phyloP scores from a whole-genome alignment of 1,284 basidiomycete genomes.

The Xanthoconium separans region DNA sequence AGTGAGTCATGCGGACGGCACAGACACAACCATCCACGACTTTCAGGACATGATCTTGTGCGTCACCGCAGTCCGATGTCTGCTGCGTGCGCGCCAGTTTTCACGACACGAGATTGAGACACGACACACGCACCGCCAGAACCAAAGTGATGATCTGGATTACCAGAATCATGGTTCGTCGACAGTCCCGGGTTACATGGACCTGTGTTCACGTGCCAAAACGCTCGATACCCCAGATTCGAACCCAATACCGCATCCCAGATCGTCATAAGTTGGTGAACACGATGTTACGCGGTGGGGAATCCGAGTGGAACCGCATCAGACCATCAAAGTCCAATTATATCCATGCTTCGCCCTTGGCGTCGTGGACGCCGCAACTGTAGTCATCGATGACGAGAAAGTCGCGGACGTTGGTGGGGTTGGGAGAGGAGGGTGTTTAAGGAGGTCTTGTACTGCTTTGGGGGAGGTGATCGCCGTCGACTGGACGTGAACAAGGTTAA shows the following conservation, averaged over 20 bases:
- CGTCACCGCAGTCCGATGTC: constrained; percentile 43
- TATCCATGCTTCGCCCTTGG: constrained; percentile 44
- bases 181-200: constrained; percentile 37
- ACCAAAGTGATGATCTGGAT: constrained; percentile 50
- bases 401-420: constrained; percentile 42
- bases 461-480: constrained; percentile 33
- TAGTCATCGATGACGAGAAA: constrained; percentile 50
- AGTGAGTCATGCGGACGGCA: no score
- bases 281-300: constrained; percentile 37
- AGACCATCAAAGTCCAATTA: constrained; percentile 40
- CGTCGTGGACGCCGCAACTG: constrained; percentile 39
- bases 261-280: constrained; percentile 46
- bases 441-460: constrained; percentile 36
- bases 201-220: constrained; percentile 44
- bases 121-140: constrained; percentile 40
- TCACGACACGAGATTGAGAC: neutral
- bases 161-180: constrained; percentile 35
- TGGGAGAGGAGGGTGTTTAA: constrained; percentile 40
- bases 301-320: constrained; percentile 23
- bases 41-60: constrained; percentile 34
- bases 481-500: constrained; percentile 12
- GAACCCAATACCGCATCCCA: constrained; percentile 46
- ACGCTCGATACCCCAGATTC: constrained; percentile 43
- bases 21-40: no score
- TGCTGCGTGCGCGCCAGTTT: constrained; percentile 16